Conservation (phyloP, 768 basidiomycete genomes). For the Agrocybe chaxingu region DNA sequence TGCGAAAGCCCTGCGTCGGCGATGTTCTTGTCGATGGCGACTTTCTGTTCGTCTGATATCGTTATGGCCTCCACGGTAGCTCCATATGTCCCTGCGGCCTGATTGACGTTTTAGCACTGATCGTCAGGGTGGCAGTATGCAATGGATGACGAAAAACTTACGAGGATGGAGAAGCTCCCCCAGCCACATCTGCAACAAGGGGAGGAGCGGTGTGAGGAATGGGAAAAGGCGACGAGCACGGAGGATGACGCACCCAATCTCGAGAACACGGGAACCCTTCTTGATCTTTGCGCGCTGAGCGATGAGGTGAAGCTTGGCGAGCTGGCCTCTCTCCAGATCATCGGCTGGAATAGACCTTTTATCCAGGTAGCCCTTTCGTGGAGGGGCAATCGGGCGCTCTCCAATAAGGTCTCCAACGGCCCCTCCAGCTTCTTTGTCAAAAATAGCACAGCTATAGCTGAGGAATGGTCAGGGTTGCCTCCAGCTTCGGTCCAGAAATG, state of each 20-base stretch:
- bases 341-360: conserved; percentile 3
- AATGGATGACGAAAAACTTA: background rate
- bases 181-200: conserved; percentile 7
- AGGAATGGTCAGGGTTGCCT: background rate
- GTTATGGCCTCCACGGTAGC: conserved; percentile 11
- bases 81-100: conserved; percentile 9
- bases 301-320: conserved; percentile 11
- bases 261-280: conserved; percentile 7
- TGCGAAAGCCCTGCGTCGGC: conserved; percentile 10
- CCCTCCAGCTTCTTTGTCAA: conserved; percentile 7
- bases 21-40: conserved; percentile 5
- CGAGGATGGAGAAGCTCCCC: conserved; percentile 13
- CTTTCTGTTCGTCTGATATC: conserved; percentile 9
- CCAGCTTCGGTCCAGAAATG: background rate
- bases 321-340: conserved; percentile 11
- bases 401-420: conserved; percentile 7
- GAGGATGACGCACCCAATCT: conserved; percentile 6
- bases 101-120: too few relatives aligned
- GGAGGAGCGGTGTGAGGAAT: background rate
- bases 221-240: background rate
- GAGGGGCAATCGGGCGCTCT: conserved; percentile 6
- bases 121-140: too few relatives aligned
- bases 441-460: conserved; percentile 10
- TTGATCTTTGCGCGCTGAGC: conserved; percentile 6
- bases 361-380: conserved; percentile 1